A percentile compares a stretch with the other conserved stretches of the same genome.
Evolutionary conservation across 306 rosid genomes (phyloP).

Genomic region (Malus orientalis): DNA sequence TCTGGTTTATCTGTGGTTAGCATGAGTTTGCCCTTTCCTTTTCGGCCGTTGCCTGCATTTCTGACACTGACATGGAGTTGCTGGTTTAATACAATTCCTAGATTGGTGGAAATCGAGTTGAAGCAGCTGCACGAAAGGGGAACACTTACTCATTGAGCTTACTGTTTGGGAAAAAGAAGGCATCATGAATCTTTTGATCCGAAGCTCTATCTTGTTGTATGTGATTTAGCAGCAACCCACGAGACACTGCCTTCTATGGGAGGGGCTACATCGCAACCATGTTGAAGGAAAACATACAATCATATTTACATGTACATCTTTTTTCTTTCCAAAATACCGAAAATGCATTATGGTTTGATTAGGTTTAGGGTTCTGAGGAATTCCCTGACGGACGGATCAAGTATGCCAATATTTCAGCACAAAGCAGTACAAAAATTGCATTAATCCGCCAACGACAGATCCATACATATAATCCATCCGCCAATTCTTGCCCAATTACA

Average conservation of each 20-base stretch:
- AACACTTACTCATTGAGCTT: constrained; percentile 68
- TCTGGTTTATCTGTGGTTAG: not conserved
- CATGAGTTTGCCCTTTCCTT: not conserved
- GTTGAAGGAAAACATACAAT: too few relatives aligned
- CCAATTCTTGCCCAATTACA: too few relatives aligned
- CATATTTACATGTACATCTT: too few relatives aligned
- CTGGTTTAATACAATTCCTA: constrained; percentile 18
- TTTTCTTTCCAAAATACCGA: too few relatives aligned
- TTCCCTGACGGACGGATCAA: too few relatives aligned
- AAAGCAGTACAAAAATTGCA: not conserved
- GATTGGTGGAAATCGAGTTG: constrained; percentile 78
- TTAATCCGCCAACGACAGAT: not conserved
- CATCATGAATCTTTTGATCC: constrained; percentile 12
- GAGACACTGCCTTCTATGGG: too few relatives aligned
- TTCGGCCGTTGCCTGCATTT: not conserved
- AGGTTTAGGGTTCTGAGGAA: too few relatives aligned
- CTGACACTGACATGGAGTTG: not conserved
- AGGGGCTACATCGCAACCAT: too few relatives aligned
- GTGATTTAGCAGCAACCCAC: not conserved
- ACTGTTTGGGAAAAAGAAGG: constrained; percentile 65
- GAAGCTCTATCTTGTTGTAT: not conserved
- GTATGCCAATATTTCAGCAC: too few relatives aligned
- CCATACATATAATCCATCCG: too few relatives aligned
- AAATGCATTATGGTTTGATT: too few relatives aligned
- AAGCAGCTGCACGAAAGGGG: constrained; percentile 72